These are phyloP conservation scores for Lodderomyces elongisporus DNA, from an alignment of 1,139 yeast genomes.

Conservation along the genomic window DNA sequence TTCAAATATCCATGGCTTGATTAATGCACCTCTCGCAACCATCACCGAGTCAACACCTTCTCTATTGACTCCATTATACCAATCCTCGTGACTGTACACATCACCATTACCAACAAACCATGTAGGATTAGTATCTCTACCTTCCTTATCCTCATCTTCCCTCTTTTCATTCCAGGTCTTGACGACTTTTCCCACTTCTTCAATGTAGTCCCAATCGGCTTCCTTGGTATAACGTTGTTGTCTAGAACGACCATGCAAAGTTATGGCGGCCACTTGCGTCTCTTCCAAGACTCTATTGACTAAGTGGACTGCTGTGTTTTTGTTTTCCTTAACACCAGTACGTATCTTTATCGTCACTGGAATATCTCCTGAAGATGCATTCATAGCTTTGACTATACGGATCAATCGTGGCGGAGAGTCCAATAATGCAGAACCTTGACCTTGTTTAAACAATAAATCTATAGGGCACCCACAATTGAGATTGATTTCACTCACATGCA, in stretches of 20 bases:
- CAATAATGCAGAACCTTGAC: constrained; percentile 92
- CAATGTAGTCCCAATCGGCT: constrained; percentile 91
- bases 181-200: constrained; percentile 66
- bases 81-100: constrained; percentile 78
- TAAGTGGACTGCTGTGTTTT: constrained; percentile 77
- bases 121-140: constrained; percentile 43
- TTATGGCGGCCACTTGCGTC: constrained; percentile 83
- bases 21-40: constrained; percentile 97
- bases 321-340: constrained; percentile 82
- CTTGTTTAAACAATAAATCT: constrained; percentile 84
- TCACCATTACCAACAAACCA: constrained; percentile 91
- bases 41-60: constrained; percentile 85
- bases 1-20: constrained; percentile 98
- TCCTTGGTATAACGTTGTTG: constrained; percentile 88
- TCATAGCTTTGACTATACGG: constrained; percentile 83
- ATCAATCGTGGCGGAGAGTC: constrained; percentile 82
- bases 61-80: constrained; percentile 70
- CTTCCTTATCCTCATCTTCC: constrained; percentile 48
- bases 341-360: constrained; percentile 91
- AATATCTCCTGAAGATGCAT: constrained; percentile 77
- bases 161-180: constrained; percentile 51
- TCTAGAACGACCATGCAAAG: constrained; percentile 93
- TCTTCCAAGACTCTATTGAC: constrained; percentile 68
- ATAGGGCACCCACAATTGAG: constrained; percentile 97
- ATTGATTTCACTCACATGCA: constrained; percentile 69